phyloP scores from a whole-genome alignment of 164 flowering plant species.

The Tetracentron sinense region DNA sequence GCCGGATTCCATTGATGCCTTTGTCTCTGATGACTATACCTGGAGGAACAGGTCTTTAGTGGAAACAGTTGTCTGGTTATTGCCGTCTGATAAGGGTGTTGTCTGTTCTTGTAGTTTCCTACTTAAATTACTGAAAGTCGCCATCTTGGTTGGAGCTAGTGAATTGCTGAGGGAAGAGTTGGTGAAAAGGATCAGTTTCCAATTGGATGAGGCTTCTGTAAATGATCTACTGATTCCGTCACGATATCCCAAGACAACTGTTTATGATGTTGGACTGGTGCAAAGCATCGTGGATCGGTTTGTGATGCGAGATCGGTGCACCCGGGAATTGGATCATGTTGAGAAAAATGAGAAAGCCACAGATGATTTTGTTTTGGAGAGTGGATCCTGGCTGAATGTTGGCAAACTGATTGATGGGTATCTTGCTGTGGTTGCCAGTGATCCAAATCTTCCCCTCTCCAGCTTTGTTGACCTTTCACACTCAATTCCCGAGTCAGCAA shows the following conservation, averaged over 20 bases:
- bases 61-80: conserved; percentile 61
- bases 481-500: conserved; percentile 57
- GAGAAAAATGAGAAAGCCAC: conserved; percentile 31
- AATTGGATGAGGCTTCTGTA: conserved; percentile 65
- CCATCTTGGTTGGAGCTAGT: conserved; percentile 62
- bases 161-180: conserved; percentile 53
- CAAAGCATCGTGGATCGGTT: conserved; percentile 45
- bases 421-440: conserved; percentile 62
- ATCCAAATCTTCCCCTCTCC: conserved; percentile 49
- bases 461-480: conserved; percentile 51
- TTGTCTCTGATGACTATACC: conserved; percentile 48
- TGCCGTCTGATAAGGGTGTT: conserved; percentile 52
- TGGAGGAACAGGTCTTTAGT: conserved; percentile 51
- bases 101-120: conserved; percentile 80
- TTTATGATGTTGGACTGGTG: conserved; percentile 67
- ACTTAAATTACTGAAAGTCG: conserved; percentile 68
- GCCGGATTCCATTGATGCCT: conserved; percentile 56
- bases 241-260: conserved; percentile 37
- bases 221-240: conserved; percentile 77
- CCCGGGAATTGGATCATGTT: conserved; percentile 16
- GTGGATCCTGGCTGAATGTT: conserved; percentile 49
- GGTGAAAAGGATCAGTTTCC: conserved; percentile 49
- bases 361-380: conserved; percentile 36
- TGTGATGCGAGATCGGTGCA: conserved; percentile 26
- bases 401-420: conserved; percentile 67